Evolutionary conservation across 2,329 filamentous ascomycete species (phyloP), one percentile per base, ranked within the genome.

Genomic region (Fusarium hainanense): DNA sequence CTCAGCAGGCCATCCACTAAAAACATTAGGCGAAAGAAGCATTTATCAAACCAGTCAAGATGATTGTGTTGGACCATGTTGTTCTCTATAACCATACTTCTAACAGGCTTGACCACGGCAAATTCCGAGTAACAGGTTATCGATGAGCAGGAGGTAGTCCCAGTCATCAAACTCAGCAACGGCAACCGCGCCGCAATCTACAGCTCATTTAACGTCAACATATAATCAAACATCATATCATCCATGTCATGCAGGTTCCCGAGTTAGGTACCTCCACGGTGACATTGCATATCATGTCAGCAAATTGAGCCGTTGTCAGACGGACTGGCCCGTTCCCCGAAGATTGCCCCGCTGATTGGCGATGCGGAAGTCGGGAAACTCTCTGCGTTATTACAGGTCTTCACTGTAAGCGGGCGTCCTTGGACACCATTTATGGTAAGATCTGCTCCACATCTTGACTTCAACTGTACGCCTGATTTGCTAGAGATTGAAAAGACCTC

Each of bases 341-440:
- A 18, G 16, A 11, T 37, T 10, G 9, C 9, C 32, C 16, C 16
- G 3, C 9, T 10, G 9, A 37, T 37, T 10, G 16, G 16, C 16
- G 9, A 6, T 37, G 6, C 32, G 3, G 16, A 18, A 3, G 32
- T 37, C 1, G 18, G 16, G 16, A 18, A 4, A 37, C 32, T 18
- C 6, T 18, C 3, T 37, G 9, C 32, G 5, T 37, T 18, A 18
- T 34, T 11, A 6, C 16, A 18, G 32, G 3, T 18, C 16, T 37
- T 37, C 32, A 6, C 32, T 18, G 16, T 18, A 18, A 37, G 32
- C 16, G 9, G 16, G 32, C 32, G 16, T 18, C 16, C 32, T 10
- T 18, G 32, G 9, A 10, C 0, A 9, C 16, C 5, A 34, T 18
- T 0, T 34, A 3, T 10, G 16, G 8, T 3, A 18, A 6, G 16